These are phyloP conservation scores for Nasturtium officinale DNA, from an alignment of 345 rosid species.

Conservation along the genomic window DNA sequence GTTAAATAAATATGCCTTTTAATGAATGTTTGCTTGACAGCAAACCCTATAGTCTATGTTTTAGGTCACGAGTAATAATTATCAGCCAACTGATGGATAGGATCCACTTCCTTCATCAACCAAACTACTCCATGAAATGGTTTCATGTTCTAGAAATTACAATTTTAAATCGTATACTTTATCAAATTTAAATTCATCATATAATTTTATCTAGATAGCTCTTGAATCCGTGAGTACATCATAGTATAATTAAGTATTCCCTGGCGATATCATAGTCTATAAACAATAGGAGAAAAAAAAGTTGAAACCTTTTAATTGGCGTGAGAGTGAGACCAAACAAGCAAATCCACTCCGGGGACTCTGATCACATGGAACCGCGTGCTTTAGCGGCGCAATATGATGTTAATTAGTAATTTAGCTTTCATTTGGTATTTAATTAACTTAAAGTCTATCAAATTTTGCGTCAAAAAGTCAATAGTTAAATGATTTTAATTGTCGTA, in stretches of 20 bases:
- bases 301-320: conserved; percentile 26
- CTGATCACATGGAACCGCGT: conserved; percentile 35
- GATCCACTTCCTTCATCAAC: conserved; percentile 26
- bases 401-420: conserved; percentile 22
- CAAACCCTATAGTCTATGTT: conserved; percentile 41
- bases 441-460: neutral
- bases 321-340: conserved; percentile 39
- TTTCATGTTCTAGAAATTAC: neutral
- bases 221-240: conserved; percentile 28
- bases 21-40: conserved; percentile 32
- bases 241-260: conserved; percentile 8
- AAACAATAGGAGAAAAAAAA: conserved; percentile 18
- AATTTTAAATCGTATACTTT: neutral
- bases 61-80: conserved; percentile 45
- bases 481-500: neutral
- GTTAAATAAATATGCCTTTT: conserved; percentile 9
- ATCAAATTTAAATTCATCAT: neutral
- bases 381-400: conserved; percentile 37
- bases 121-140: conserved; percentile 23
- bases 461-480: neutral
- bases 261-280: conserved; percentile 27
- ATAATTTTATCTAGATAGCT: neutral
- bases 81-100: conserved; percentile 29
- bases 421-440: neutral
- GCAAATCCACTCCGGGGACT: conserved; percentile 25